A percentile compares a stretch with the other conserved stretches of the same genome.
Evolutionary conservation across 176 grass and related monocot genomes (phyloP).

Genomic region (Hordeum marinum): DNA sequence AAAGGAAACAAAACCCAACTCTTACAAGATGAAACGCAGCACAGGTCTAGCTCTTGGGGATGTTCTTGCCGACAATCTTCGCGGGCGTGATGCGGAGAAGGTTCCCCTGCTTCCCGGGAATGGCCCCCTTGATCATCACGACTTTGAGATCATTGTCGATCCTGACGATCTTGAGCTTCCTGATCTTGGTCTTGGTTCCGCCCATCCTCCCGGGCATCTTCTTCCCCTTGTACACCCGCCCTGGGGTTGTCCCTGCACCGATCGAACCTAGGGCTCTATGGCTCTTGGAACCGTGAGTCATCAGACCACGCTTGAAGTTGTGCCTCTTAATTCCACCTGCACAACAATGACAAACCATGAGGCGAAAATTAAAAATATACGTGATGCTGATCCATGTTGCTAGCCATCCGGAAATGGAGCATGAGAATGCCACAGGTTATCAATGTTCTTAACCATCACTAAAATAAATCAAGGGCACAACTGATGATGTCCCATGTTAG

Average conservation of each 20-base stretch:
- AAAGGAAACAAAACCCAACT: not conserved
- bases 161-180: constrained; percentile 84
- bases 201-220: constrained; percentile 98
- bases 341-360: not conserved
- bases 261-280: constrained; percentile 92
- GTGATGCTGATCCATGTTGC: not conserved
- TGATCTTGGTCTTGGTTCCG: constrained; percentile 74
- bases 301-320: constrained; percentile 82
- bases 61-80: constrained; percentile 87
- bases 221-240: constrained; percentile 83
- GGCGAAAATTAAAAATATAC: not conserved
- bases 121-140: constrained; percentile 82
- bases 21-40: not conserved
- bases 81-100: constrained; percentile 85
- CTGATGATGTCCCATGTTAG: not conserved
- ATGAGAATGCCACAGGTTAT: not conserved
- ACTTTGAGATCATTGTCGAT: constrained; percentile 74
- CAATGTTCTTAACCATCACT: not conserved
- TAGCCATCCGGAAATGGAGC: not conserved
- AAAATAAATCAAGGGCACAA: not conserved
- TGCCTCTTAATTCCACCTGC: constrained; percentile 96
- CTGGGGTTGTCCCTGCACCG: constrained; percentile 79
- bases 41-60: constrained; percentile 61
- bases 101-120: constrained; percentile 88
- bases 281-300: constrained; percentile 95